phyloP scores from a whole-genome alignment of 169 alveolate genomes.

The Plasmodium relictum region DNA sequence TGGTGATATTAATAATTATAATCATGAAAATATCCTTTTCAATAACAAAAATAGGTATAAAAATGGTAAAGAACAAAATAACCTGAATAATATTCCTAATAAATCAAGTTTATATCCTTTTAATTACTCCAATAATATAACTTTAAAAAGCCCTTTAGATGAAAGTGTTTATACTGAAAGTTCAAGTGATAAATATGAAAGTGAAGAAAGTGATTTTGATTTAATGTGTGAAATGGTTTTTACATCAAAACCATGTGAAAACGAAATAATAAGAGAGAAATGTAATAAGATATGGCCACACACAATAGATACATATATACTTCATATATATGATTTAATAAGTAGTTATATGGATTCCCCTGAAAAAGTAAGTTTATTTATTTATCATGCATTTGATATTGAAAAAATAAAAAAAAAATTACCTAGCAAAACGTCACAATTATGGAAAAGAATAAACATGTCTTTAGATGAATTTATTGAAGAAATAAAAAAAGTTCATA shows the following conservation, averaged over 20 bases:
- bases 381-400: slow-evolving; percentile 75
- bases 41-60: slow-evolving; percentile 1
- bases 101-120: not conserved
- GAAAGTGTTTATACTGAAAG: slow-evolving; percentile 10
- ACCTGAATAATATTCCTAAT: not conserved
- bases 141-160: not conserved
- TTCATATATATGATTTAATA: slow-evolving; percentile 72
- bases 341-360: slow-evolving; percentile 77
- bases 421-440: slow-evolving; percentile 70
- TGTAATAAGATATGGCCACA: slow-evolving; percentile 68
- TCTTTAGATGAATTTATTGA: slow-evolving; percentile 74
- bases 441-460: slow-evolving; percentile 77
- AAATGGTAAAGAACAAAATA: not conserved
- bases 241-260: slow-evolving; percentile 40
- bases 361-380: slow-evolving; percentile 71
- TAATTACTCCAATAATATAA: not conserved
- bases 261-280: slow-evolving; percentile 63
- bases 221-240: slow-evolving; percentile 66
- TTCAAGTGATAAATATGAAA: slow-evolving; percentile 11
- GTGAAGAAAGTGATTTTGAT: slow-evolving; percentile 24
- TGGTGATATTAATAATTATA: not conserved
- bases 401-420: slow-evolving; percentile 75
- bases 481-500: slow-evolving; percentile 74
- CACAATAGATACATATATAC: slow-evolving; percentile 61
- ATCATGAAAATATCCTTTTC: not conserved